Conservation (phyloP, 2,329 filamentous ascomycete species). For the Colletotrichum sojae region DNA sequence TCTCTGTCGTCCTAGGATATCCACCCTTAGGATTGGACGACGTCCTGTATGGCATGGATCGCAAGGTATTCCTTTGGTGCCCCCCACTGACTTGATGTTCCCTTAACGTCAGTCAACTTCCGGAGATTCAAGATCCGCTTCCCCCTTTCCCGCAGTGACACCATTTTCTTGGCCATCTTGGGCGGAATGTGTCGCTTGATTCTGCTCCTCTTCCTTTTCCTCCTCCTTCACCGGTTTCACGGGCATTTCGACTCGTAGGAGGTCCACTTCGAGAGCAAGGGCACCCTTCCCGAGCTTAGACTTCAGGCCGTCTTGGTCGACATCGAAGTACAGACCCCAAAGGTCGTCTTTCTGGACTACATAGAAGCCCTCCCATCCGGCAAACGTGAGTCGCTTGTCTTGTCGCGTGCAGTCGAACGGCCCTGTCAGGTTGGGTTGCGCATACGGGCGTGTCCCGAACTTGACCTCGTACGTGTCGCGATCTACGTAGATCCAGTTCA, state of each 20-base stretch:
- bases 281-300: conserved; percentile 62
- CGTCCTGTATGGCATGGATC: background rate
- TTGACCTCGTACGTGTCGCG: conserved; percentile 61
- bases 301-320: conserved; percentile 59
- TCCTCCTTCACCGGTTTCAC: conserved; percentile 19
- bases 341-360: conserved; percentile 61
- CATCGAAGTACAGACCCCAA: conserved; percentile 64
- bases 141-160: background rate
- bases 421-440: conserved; percentile 60
- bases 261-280: conserved; percentile 68
- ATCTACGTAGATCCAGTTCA: conserved; percentile 67
- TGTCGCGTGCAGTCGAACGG: conserved; percentile 67
- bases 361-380: conserved; percentile 64
- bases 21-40: background rate
- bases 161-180: conserved; percentile 7
- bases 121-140: conserved; percentile 20
- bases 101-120: conserved; percentile 23
- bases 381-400: conserved; percentile 64
- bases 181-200: background rate
- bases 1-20: background rate
- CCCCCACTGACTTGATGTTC: background rate
- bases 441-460: conserved; percentile 59
- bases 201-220: conserved; percentile 5
- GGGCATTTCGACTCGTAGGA: conserved; percentile 64
- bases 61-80: background rate